Conservation (phyloP, 176 grass and related monocot genomes). For the Musa beccarii region DNA sequence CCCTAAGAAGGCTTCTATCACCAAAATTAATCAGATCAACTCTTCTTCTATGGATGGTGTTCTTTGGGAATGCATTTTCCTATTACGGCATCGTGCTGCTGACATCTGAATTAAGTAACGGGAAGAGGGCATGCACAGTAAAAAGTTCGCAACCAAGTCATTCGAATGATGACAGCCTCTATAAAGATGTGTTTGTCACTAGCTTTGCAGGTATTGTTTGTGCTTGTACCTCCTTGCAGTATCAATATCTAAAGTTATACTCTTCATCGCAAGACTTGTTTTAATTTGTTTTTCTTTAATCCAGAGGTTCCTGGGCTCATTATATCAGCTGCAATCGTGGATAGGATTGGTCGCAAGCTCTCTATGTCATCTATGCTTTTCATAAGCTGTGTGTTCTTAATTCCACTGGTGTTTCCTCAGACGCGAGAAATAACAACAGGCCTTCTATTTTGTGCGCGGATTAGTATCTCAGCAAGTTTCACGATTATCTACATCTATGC, state of each 20-base stretch:
- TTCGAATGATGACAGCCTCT: conserved; percentile 49
- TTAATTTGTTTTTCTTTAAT: conserved; percentile 24
- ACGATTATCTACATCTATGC: conserved; percentile 91
- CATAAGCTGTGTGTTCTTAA: conserved; percentile 59
- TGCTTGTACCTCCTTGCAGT: neutral
- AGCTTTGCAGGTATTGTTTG: conserved; percentile 69
- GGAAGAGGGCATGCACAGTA: conserved; percentile 55
- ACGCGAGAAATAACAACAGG: conserved; percentile 48
- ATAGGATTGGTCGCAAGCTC: conserved; percentile 74
- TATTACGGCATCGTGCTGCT: conserved; percentile 96
- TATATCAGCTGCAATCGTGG: conserved; percentile 67
- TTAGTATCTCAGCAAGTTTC: conserved; percentile 83
- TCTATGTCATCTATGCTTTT: conserved; percentile 94
- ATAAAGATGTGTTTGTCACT: conserved; percentile 88
- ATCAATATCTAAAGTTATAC: neutral
- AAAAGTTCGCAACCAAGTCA: conserved; percentile 41
- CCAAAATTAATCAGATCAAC: conserved; percentile 70
- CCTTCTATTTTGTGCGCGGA: conserved; percentile 68
- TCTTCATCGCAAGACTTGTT: neutral
- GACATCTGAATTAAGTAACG: conserved; percentile 82
- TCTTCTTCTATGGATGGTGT: conserved; percentile 92
- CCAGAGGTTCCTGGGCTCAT: conserved; percentile 85
- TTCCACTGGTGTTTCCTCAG: conserved; percentile 69
- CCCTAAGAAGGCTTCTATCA: conserved; percentile 47
- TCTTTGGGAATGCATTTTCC: conserved; percentile 91